Evolutionary conservation across 1,284 basidiomycete species (phyloP).

Genomic region (Thecaphora frezii): DNA sequence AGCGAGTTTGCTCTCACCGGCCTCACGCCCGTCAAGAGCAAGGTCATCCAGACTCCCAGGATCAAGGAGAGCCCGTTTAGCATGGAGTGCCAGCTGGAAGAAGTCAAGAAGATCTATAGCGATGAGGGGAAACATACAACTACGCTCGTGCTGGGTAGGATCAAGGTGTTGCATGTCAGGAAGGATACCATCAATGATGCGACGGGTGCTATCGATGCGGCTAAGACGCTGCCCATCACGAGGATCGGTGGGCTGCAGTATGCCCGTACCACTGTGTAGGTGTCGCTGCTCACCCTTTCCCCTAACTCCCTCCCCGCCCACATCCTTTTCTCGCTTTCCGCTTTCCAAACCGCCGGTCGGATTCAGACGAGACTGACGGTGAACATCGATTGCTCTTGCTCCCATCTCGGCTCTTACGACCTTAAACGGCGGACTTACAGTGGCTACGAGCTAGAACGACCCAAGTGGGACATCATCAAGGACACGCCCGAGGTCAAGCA

Average conservation of each 20-base stretch:
- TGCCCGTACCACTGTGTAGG: slow-evolving; percentile 12
- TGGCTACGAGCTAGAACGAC: slow-evolving; percentile 40
- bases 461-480: slow-evolving; percentile 34
- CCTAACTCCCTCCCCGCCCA: too few species aligned
- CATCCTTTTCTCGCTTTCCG: too few species aligned
- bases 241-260: slow-evolving; percentile 44
- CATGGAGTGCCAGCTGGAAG: slow-evolving; percentile 47
- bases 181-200: slow-evolving; percentile 40
- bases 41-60: slow-evolving; percentile 33
- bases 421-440: background rate
- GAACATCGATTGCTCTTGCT: too few species aligned
- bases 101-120: slow-evolving; percentile 29
- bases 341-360: too few species aligned
- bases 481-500: slow-evolving; percentile 22
- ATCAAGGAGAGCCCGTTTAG: slow-evolving; percentile 47
- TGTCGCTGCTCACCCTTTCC: too few species aligned
- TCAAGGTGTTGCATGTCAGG: slow-evolving; percentile 39
- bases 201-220: slow-evolving; percentile 31
- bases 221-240: slow-evolving; percentile 36
- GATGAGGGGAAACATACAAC: slow-evolving; percentile 42
- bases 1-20: slow-evolving; percentile 44
- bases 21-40: slow-evolving; percentile 44
- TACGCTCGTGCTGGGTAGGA: slow-evolving; percentile 38
- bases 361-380: too few species aligned
- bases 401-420: background rate